Conservation (phyloP, 1,284 basidiomycete genomes). For the Malassezia furfur region DNA sequence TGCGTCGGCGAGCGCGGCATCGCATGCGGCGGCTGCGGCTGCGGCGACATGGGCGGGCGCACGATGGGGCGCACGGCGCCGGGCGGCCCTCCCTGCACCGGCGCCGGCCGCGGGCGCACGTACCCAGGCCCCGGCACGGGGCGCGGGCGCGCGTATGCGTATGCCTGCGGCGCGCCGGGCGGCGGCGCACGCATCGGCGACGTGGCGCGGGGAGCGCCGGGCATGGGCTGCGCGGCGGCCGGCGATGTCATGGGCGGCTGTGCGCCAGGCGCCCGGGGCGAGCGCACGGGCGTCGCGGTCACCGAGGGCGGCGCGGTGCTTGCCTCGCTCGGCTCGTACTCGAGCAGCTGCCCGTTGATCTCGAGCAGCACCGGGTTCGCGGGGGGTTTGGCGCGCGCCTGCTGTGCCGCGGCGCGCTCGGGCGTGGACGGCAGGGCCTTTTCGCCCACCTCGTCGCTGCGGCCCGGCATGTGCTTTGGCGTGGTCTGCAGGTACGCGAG, state of each 20-base stretch:
- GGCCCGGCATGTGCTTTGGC: not conserved
- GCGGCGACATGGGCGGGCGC: too few species aligned
- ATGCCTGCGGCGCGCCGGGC: too few species aligned
- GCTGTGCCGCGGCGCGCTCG: not conserved
- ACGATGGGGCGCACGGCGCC: too few species aligned
- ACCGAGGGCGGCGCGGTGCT: not conserved
- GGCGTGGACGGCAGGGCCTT: slow-evolving; percentile 2
- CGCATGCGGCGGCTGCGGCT: too few species aligned
- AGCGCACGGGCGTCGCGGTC: not conserved
- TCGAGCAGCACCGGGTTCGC: not conserved
- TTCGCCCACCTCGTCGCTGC: not conserved
- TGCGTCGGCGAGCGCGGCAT: too few species aligned
- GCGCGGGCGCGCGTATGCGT: too few species aligned
- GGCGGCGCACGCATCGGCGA: too few species aligned
- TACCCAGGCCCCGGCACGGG: too few species aligned
- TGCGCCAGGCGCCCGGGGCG: not conserved
- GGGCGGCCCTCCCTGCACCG: too few species aligned
- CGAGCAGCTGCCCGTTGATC: slow-evolving; percentile 4
- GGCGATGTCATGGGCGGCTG: too few species aligned
- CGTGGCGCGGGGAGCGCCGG: too few species aligned
- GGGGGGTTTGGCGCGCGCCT: not conserved
- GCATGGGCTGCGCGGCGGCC: not conserved
- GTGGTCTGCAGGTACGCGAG: not conserved
- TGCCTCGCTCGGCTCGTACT: slow-evolving; percentile 1
- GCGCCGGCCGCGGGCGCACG: too few species aligned